phyloP scores from a whole-genome alignment of 1,284 basidiomycete genomes.

The Sanghuangporus sanghuang region DNA sequence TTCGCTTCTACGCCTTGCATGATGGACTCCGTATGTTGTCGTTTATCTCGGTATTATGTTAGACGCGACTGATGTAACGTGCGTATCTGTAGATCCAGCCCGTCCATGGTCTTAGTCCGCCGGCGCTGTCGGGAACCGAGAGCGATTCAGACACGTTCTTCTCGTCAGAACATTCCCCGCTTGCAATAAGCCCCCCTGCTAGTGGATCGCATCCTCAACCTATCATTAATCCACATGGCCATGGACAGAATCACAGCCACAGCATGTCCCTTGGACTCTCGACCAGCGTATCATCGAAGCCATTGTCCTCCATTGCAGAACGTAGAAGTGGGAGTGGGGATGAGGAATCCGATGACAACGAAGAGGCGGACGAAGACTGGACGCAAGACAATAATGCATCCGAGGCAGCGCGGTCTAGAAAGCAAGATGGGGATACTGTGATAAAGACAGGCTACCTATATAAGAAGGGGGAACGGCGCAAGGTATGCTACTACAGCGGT shows the following conservation, averaged over 20 bases:
- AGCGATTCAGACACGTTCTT: slow-evolving; percentile 80
- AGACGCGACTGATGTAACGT: neutral
- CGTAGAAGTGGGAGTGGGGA: slow-evolving; percentile 60
- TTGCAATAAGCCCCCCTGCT: slow-evolving; percentile 15
- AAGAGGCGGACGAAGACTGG: slow-evolving; percentile 63
- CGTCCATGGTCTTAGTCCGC: neutral
- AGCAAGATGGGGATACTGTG: slow-evolving; percentile 63
- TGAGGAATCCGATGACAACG: slow-evolving; percentile 74
- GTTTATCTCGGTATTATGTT: neutral
- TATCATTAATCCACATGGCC: slow-evolving; percentile 6
- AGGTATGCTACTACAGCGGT: slow-evolving; percentile 51
- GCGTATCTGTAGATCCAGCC: slow-evolving; percentile 1
- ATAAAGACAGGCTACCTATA: slow-evolving; percentile 89
- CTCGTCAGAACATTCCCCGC: slow-evolving; percentile 43
- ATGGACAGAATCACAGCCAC: slow-evolving; percentile 28
- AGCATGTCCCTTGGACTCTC: slow-evolving; percentile 21
- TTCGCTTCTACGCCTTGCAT: neutral
- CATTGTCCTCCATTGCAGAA: slow-evolving; percentile 72
- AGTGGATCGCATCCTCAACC: slow-evolving; percentile 17
- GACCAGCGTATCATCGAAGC: slow-evolving; percentile 31
- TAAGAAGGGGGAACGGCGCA: slow-evolving; percentile 96
- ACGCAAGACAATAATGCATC: slow-evolving; percentile 38
- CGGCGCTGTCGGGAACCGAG: slow-evolving; percentile 64
- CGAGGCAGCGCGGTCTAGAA: slow-evolving; percentile 24
- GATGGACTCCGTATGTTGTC: neutral